Percentiles rank a stretch among this genome's conserved stretches.
These are phyloP conservation scores for Xylaria sp. DNA, from an alignment of 2,329 filamentous ascomycete species.

Conservation along the genomic window DNA sequence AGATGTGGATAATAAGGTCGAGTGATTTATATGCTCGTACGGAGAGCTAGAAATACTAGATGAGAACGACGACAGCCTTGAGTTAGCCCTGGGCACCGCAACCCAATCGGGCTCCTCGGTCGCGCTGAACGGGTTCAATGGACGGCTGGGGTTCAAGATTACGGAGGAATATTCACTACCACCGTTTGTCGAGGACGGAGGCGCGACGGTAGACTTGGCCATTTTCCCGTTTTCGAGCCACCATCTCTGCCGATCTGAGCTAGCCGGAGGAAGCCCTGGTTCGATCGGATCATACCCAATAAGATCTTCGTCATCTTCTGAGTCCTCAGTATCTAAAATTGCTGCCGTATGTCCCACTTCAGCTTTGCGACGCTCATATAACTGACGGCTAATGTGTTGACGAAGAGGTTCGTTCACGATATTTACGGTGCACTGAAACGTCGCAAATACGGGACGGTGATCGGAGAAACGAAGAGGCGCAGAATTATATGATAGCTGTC, in stretches of 20 bases:
- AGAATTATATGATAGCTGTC: slow-evolving; percentile 83
- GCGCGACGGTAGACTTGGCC: slow-evolving; percentile 76
- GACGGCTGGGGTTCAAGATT: slow-evolving; percentile 77
- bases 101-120: slow-evolving; percentile 89
- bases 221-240: slow-evolving; percentile 78
- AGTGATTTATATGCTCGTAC: slow-evolving; percentile 67
- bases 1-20: slow-evolving; percentile 58
- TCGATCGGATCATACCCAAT: slow-evolving; percentile 86
- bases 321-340: slow-evolving; percentile 65
- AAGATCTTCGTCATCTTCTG: slow-evolving; percentile 82
- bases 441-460: slow-evolving; percentile 93
- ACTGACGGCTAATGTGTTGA: slow-evolving; percentile 75
- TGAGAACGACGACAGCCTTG: slow-evolving; percentile 64
- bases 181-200: slow-evolving; percentile 65
- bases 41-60: slow-evolving; percentile 67
- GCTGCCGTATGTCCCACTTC: slow-evolving; percentile 74
- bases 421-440: slow-evolving; percentile 85
- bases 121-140: slow-evolving; percentile 82
- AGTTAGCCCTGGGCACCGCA: slow-evolving; percentile 65
- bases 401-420: slow-evolving; percentile 81
- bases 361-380: slow-evolving; percentile 77
- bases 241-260: slow-evolving; percentile 76
- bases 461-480: slow-evolving; percentile 91
- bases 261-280: slow-evolving; percentile 76
- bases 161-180: slow-evolving; percentile 60